A percentile compares a stretch with the other conserved stretches of the same genome.
These are phyloP conservation scores for Euphorbia pulcherrima DNA, from an alignment of 345 rosid species.

Conservation along the genomic window DNA sequence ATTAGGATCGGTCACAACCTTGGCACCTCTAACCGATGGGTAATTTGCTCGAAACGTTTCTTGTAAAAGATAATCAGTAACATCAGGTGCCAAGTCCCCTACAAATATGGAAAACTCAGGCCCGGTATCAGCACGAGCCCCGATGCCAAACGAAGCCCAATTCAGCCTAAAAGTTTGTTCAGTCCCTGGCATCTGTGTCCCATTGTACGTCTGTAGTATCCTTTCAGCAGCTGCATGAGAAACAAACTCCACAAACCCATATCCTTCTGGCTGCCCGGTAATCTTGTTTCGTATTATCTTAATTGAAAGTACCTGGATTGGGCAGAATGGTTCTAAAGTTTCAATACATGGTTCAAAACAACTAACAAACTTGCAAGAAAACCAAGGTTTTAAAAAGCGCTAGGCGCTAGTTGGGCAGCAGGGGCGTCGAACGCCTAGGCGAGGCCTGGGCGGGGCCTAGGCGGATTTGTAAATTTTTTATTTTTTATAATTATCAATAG, in stretches of 20 bases:
- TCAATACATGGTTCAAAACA: not conserved
- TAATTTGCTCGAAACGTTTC: conserved; percentile 84
- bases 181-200: conserved; percentile 86
- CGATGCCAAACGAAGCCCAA: conserved; percentile 97
- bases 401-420: too few relatives aligned
- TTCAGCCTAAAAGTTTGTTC: conserved; percentile 79
- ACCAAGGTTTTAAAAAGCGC: too few relatives aligned
- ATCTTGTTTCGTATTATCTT: conserved; percentile 93
- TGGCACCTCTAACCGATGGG: conserved; percentile 91
- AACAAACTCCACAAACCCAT: conserved; percentile 87
- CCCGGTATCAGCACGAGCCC: conserved; percentile 76
- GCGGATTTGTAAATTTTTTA: too few relatives aligned
- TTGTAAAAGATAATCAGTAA: conserved; percentile 85
- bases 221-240: conserved; percentile 92
- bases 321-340: not conserved
- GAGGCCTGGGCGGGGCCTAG: not conserved
- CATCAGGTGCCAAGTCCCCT: conserved; percentile 93
- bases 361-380: not conserved
- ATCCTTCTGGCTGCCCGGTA: conserved; percentile 94
- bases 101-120: conserved; percentile 97
- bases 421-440: not conserved
- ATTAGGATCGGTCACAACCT: conserved; percentile 92
- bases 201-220: conserved; percentile 73
- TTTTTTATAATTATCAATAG: too few relatives aligned
- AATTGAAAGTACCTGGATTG: conserved; percentile 63